Base-by-base conservation (phyloP, 495 filamentous ascomycete genomes). In the Talaromyces trachyspermus region DNA sequence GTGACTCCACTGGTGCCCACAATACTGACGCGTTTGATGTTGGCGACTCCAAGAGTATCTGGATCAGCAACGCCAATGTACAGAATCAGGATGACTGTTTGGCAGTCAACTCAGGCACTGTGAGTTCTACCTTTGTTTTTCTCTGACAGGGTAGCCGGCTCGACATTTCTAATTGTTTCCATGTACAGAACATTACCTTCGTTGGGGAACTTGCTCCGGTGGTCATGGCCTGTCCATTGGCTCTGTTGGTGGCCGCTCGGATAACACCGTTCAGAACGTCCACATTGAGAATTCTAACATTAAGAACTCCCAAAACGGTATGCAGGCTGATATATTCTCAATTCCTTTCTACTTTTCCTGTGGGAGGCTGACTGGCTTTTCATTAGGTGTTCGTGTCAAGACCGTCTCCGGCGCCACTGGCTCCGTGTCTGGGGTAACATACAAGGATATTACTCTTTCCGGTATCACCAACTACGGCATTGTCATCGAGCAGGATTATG, bases 181-280 rank as follows among this genome's bases (percentile, higher is more conserved):
- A 33, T 23, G 20, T 9, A 0, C 36, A 66, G 68, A 70, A 74
- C 54, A 79, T 81, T 52, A 60, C 64, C 9, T 78, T 81, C 60
- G 72, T 68, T 11, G 66, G 70, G 74, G 70, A 14, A 59, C 57
- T 44, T 76, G 76, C 65, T 72, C 66, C 26, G 79, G 79, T 9
- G 79, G 80, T n/a, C 80, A 84, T 58, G 80, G 81, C n/a, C 61
- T 85, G 10, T 80, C 76, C 44, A 84, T 86, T 50, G 82, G 83
- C n/a, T 81, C 76, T 14, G 77, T 86, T 15, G 82, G 83, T 29
- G 77, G 76, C 4, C 75, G 79, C n/a, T 54, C 49, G 29, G 62
- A 80, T 59, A 85, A 85, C 71, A 74, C 55, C 22, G 81, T 84
- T 49, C 50, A 63, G 17, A 73, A 68, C 51, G 76, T 85, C 19